Base-by-base conservation (phyloP, 805 yeast species). In the Candida patagonica region DNA sequence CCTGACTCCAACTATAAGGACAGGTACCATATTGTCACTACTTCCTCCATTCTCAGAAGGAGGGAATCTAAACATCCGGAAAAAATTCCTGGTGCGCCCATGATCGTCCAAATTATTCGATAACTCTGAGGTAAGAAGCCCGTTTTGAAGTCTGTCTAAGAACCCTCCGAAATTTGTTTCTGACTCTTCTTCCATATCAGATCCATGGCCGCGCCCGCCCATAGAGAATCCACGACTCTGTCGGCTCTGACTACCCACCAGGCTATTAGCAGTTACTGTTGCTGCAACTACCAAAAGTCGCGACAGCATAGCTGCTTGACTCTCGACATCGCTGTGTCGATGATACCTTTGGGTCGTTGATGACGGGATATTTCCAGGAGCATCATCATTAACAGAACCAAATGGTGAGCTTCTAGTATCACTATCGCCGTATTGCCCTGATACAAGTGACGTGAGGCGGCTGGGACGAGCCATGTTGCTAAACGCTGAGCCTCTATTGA, bases 1-100 rank as follows among this genome's bases (percentile, higher is more conserved):
- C 6, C 76, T 55, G 17, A 72, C 67, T 5, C 76, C 74, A 16
- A 71, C 63, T 19, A 71, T 65, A 42, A 71, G 57, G 3, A 72
- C 71, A 1, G 77, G 77, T 3, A 71, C 61, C 24, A 54, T 50
- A 3, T 26, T 37, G 16, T 35, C 26, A n/a, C n/a, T n/a, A n/a
- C n/a, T n/a, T 16, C 38, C 32, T 9, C 26, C 40, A 4, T 38
- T 45, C 15, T 36, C 40, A 27, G 50, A 30, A 5, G 59, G 45
- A 7, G 54, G 49, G 46, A 60, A 55, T 31, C 62, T 21, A 41
- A 56, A 55, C 61, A 57, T 58, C 33, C 65, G 54, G 46, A 60
- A 59, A 31, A 59, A 55, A 37, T 54, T 56, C 26, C 38, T 37
- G 13, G 47, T 42, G 4, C 30, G 30, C 35, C 37, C 44, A 4